Conservation (phyloP, 768 basidiomycete genomes). For the Sutorius australiensis region DNA sequence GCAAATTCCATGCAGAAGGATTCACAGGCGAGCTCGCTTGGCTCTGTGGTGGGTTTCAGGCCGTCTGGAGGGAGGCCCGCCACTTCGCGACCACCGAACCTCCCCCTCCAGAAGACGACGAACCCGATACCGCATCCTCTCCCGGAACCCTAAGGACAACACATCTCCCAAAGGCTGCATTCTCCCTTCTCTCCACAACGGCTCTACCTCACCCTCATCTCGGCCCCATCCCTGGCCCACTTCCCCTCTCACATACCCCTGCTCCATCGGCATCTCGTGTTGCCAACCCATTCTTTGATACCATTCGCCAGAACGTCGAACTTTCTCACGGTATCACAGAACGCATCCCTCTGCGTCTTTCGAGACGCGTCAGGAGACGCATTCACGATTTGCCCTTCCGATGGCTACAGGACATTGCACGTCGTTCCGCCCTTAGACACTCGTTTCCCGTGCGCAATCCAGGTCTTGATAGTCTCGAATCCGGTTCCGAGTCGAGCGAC, state of each 20-base stretch:
- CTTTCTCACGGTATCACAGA: conserved; percentile 71
- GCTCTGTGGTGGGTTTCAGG: conserved; percentile 80
- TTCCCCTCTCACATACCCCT: conserved; percentile 13
- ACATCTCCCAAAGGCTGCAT: conserved; percentile 61
- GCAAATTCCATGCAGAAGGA: conserved; percentile 66
- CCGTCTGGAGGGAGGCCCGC: conserved; percentile 53
- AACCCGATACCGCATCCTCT: conserved; percentile 35
- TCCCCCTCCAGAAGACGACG: conserved; percentile 48
- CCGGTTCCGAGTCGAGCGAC: conserved; percentile 36
- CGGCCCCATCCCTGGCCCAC: not conserved
- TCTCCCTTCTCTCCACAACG: conserved; percentile 48
- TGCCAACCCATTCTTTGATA: conserved; percentile 91
- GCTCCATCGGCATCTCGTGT: conserved; percentile 26
- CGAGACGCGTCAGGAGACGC: conserved; percentile 46
- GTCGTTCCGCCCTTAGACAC: conserved; percentile 38
- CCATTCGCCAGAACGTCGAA: conserved; percentile 85
- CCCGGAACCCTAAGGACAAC: conserved; percentile 46
- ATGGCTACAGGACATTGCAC: conserved; percentile 75
- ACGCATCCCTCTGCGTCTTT: conserved; percentile 70
- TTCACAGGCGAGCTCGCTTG: conserved; percentile 65
- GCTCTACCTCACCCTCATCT: conserved; percentile 16
- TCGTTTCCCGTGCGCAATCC: conserved; percentile 11
- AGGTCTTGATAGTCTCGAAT: conserved; percentile 18
- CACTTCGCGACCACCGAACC: conserved; percentile 51
- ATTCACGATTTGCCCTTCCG: conserved; percentile 73